phyloP scores from a whole-genome alignment of 2,329 filamentous ascomycete species.

The Curvularia verruculosa region DNA sequence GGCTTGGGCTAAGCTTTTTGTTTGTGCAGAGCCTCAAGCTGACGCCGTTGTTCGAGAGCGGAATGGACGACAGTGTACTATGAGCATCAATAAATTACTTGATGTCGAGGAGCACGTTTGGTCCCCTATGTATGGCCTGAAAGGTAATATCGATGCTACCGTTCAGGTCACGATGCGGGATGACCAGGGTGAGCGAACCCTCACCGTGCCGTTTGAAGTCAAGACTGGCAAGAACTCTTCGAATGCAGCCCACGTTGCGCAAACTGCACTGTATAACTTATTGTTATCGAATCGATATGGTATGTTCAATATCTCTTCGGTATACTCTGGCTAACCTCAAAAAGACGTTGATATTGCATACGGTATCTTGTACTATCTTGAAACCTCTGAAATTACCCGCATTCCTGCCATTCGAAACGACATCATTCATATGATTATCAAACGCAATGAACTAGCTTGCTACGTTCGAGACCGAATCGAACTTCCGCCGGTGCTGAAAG shows the following conservation, averaged over 20 bases:
- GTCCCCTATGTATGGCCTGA: constrained; percentile 96
- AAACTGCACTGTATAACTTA: constrained; percentile 93
- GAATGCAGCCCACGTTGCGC: constrained; percentile 83
- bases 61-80: constrained; percentile 74
- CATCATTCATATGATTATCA: constrained; percentile 94
- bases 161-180: constrained; percentile 85
- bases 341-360: constrained; percentile 87
- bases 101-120: constrained; percentile 98
- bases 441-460: constrained; percentile 86
- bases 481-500: constrained; percentile 84
- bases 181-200: constrained; percentile 65
- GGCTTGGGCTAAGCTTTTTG: constrained; percentile 82
- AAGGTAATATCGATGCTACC: constrained; percentile 97
- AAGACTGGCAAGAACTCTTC: constrained; percentile 87
- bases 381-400: constrained; percentile 82
- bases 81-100: constrained; percentile 91
- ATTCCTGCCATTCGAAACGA: constrained; percentile 87
- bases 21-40: constrained; percentile 71
- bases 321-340: constrained; percentile 18
- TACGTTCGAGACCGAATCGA: constrained; percentile 82
- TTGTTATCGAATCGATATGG: constrained; percentile 89
- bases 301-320: constrained; percentile 37
- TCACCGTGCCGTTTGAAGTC: constrained; percentile 92
- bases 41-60: constrained; percentile 80
- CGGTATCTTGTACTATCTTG: constrained; percentile 93